These are phyloP conservation scores for Thraustochytrium sp. DNA, from an alignment of 352 stramenopile genomes.

Conservation along the genomic window DNA sequence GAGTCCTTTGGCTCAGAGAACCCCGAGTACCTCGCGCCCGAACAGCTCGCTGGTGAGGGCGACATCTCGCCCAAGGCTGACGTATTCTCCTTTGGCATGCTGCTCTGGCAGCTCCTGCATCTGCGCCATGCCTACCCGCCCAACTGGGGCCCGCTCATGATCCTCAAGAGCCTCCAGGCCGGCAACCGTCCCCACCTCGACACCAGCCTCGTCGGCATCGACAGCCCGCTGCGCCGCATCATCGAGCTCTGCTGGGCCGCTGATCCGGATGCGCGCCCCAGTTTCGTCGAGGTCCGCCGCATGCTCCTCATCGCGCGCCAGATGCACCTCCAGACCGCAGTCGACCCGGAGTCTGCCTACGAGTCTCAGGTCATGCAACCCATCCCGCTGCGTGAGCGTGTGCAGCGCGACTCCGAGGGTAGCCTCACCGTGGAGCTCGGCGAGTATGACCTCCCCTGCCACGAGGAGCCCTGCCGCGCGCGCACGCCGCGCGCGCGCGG, in stretches of 20 bases:
- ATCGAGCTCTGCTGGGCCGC: conserved; percentile 29
- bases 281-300: conserved; percentile 1
- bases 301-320: conserved; percentile 33
- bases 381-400: background rate
- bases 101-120: conserved; percentile 34
- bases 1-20: background rate
- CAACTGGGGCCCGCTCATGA: conserved; percentile 14
- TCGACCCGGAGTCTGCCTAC: background rate
- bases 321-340: background rate
- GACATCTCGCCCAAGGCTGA: background rate
- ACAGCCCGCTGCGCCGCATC: conserved; percentile 20
- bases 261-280: background rate
- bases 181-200: conserved; percentile 23
- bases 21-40: conserved; percentile 10
- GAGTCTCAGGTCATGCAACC: background rate
- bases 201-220: conserved; percentile 2
- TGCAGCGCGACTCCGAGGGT: background rate
- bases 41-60: background rate
- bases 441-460: background rate
- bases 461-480: background rate
- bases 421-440: background rate
- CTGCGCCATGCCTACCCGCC: background rate
- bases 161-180: background rate
- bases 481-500: background rate
- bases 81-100: conserved; percentile 39